These are phyloP conservation scores for Fraxinus platypoda DNA, from an alignment of 305 asterid genomes.

Conservation along the genomic window DNA sequence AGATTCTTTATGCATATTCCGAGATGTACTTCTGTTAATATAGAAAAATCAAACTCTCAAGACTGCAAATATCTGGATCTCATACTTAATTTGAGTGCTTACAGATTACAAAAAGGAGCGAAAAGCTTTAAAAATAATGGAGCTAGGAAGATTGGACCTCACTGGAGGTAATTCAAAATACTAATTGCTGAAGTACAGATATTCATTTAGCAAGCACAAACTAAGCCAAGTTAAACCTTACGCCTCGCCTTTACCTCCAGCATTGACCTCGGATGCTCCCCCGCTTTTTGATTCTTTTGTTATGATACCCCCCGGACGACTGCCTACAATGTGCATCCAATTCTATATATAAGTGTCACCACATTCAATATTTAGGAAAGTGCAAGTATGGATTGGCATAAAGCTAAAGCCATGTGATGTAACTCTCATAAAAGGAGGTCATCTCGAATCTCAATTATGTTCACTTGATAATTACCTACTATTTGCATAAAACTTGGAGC, in stretches of 20 bases:
- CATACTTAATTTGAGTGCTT: not conserved
- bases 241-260: constrained; percentile 28
- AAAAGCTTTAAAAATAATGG: not conserved
- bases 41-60: not conserved
- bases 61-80: not conserved
- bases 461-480: not conserved
- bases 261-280: constrained; percentile 23
- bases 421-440: not conserved
- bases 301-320: constrained; percentile 28
- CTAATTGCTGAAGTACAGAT: not conserved
- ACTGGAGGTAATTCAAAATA: not conserved
- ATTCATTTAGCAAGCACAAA: not conserved
- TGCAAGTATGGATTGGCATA: constrained; percentile 1
- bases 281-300: constrained; percentile 25
- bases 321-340: constrained; percentile 25
- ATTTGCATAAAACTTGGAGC: constrained; percentile 1
- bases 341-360: not conserved
- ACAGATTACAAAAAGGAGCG: not conserved
- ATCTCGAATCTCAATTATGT: not conserved
- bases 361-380: not conserved
- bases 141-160: not conserved
- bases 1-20: not conserved
- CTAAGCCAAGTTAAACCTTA: constrained; percentile 13
- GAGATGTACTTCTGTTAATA: not conserved
- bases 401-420: not conserved